These are phyloP conservation scores for Flaveria bidentis DNA, from an alignment of 129 eudicot genomes.

Conservation along the genomic window DNA sequence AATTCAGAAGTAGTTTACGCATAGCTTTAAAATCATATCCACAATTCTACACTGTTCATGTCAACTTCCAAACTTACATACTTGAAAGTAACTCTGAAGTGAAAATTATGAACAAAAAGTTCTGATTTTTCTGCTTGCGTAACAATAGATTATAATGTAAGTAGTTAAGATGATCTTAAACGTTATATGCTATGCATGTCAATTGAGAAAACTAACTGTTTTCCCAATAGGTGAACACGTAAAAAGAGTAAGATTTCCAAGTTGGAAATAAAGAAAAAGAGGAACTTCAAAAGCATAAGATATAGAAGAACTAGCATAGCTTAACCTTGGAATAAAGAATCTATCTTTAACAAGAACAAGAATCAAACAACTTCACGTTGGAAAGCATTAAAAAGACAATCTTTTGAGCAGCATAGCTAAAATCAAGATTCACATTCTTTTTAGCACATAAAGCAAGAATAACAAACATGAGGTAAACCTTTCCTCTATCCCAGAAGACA, in stretches of 20 bases:
- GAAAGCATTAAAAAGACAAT: conserved; percentile 29
- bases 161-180: too few species aligned
- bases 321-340: conserved; percentile 3
- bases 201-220: not conserved
- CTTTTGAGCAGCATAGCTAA: conserved; percentile 15
- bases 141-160: too few species aligned
- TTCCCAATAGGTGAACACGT: conserved; percentile 1
- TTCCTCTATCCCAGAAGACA: too few species aligned
- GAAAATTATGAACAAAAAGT: not conserved
- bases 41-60: conserved; percentile 3
- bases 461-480: too few species aligned
- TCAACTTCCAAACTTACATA: not conserved
- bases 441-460: not conserved
- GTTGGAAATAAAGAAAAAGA: conserved; percentile 23
- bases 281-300: not conserved
- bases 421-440: conserved; percentile 14
- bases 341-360: conserved; percentile 16
- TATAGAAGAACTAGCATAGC: too few species aligned
- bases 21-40: not conserved
- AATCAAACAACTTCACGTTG: conserved; percentile 28
- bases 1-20: too few species aligned
- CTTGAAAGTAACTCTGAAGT: conserved; percentile 9
- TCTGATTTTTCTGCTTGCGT: too few species aligned
- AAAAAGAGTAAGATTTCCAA: conserved; percentile 2
- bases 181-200: not conserved